phyloP scores from a whole-genome alignment of 805 yeast genomes.

The Candida maris region DNA sequence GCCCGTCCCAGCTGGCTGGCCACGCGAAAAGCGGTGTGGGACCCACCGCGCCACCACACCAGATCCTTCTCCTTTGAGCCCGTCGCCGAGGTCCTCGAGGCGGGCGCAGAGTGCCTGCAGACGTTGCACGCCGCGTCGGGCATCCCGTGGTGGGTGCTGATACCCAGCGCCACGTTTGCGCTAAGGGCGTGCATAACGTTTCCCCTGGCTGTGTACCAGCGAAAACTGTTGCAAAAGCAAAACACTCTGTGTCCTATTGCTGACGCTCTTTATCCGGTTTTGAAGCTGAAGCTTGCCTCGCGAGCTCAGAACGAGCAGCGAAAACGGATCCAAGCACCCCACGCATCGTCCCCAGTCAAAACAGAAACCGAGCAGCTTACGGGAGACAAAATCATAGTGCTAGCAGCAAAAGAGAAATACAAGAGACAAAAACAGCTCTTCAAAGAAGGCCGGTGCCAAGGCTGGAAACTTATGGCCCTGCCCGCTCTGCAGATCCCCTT shows the following conservation, averaged over 20 bases:
- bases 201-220: conserved; percentile 73
- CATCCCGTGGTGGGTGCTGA: conserved; percentile 78
- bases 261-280: conserved; percentile 70
- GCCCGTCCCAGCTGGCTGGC: too few species aligned
- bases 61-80: conserved; percentile 25
- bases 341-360: conserved; percentile 22
- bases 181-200: conserved; percentile 65
- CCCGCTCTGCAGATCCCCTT: conserved; percentile 85
- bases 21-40: too few species aligned
- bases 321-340: conserved; percentile 20
- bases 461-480: conserved; percentile 73
- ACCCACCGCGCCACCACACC: conserved; percentile 1
- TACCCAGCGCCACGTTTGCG: conserved; percentile 68
- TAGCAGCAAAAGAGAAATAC: conserved; percentile 75
- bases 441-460: conserved; percentile 60
- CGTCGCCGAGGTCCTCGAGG: conserved; percentile 15
- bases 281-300: conserved; percentile 53
- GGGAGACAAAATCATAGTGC: conserved; percentile 71
- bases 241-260: conserved; percentile 67
- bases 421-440: conserved; percentile 72
- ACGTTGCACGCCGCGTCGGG: conserved; percentile 52
- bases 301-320: conserved; percentile 36
- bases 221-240: conserved; percentile 68
- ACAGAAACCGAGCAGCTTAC: conserved; percentile 43
- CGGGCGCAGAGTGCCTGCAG: conserved; percentile 36